Evolutionary conservation across 495 filamentous ascomycete species (phyloP).

Genomic region (Immersiella caudata): DNA sequence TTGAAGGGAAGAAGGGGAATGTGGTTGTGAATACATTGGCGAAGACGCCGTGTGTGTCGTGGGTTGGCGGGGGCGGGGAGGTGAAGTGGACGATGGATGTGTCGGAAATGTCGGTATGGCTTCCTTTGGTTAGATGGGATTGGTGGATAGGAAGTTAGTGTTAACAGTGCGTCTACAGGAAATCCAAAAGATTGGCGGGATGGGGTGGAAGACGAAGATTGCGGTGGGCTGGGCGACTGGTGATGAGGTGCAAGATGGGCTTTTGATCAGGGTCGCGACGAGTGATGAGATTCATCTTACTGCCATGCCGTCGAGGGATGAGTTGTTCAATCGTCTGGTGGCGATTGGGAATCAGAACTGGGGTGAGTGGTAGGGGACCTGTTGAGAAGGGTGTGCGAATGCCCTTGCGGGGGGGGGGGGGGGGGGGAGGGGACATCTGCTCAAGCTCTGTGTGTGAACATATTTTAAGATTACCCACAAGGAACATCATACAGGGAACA

Average conservation of each 20-base stretch:
- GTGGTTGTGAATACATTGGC: constrained; percentile 37
- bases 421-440: no score
- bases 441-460: no score
- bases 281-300: constrained; percentile 63
- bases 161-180: constrained; percentile 42
- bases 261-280: constrained; percentile 62
- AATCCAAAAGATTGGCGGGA: constrained; percentile 76
- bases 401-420: no score
- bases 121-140: no score
- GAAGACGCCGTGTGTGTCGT: neutral
- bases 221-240: constrained; percentile 76
- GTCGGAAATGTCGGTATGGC: neutral
- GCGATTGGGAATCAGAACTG: constrained; percentile 81
- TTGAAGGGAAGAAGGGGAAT: constrained; percentile 69
- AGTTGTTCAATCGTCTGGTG: constrained; percentile 79
- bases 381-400: no score
- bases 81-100: neutral
- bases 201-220: constrained; percentile 83
- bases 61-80: neutral
- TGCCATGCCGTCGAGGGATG: constrained; percentile 69
- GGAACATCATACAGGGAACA: no score
- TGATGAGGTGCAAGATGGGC: constrained; percentile 71
- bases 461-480: no score
- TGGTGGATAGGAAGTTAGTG: no score
- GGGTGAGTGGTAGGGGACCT: constrained; percentile 77